Percentiles rank a stretch among this genome's conserved stretches.
phyloP scores from a whole-genome alignment of 768 basidiomycete species.

The Scleroderma bovista region DNA sequence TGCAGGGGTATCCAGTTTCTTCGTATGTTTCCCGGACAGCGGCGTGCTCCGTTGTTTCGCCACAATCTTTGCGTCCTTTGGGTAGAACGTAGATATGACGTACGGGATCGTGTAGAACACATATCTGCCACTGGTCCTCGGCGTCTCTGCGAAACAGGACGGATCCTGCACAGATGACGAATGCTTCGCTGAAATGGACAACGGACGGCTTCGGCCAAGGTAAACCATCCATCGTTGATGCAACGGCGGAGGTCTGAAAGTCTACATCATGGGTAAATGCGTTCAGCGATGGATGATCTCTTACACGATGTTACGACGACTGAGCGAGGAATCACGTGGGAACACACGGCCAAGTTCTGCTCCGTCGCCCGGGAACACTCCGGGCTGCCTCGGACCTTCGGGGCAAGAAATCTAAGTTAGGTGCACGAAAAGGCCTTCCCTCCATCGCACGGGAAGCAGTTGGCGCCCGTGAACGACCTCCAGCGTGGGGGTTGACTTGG shows the following conservation, averaged over 20 bases:
- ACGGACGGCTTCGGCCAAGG: neutral
- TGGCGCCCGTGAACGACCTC: neutral
- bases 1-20: conserved; percentile 57
- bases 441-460: neutral
- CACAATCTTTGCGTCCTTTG: conserved; percentile 57
- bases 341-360: no score
- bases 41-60: conserved; percentile 44
- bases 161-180: conserved; percentile 17
- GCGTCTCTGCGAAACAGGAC: conserved; percentile 10
- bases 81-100: conserved; percentile 38
- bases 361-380: no score
- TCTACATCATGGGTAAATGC: no score
- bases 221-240: neutral
- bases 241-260: no score
- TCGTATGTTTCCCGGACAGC: conserved; percentile 61
- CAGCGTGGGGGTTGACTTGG: neutral
- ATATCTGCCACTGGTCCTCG: conserved; percentile 9
- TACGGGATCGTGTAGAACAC: conserved; percentile 10
- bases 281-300: no score
- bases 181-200: conserved; percentile 12
- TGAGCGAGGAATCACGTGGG: no score
- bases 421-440: no score
- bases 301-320: no score
- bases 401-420: no score
- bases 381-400: no score